Conservation (phyloP, 2,329 filamentous ascomycete species). For the Hypoxylon sp. region DNA sequence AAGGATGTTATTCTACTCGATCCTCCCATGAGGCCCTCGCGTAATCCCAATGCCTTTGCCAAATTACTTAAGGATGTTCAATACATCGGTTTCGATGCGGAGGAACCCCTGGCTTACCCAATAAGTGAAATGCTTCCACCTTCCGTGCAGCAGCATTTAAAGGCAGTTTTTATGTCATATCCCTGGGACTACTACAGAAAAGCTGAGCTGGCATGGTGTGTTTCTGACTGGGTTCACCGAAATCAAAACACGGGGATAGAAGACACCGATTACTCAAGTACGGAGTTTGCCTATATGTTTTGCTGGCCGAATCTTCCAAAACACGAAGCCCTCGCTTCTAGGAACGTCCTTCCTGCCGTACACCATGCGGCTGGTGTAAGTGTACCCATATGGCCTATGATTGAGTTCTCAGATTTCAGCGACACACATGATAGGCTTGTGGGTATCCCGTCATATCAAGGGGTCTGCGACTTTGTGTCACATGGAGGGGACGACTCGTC, state of each 20-base stretch:
- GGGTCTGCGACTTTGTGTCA: slow-evolving; percentile 13
- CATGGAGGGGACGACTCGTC: slow-evolving; percentile 12
- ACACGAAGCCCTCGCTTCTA: slow-evolving; percentile 14
- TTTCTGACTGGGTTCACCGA: slow-evolving; percentile 33
- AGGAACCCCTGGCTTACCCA: neutral
- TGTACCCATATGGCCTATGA: slow-evolving; percentile 33
- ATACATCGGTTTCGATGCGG: slow-evolving; percentile 7
- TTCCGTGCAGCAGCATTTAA: neutral
- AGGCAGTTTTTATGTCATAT: neutral
- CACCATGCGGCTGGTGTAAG: neutral
- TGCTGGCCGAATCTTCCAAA: slow-evolving; percentile 49
- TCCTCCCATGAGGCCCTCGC: neutral
- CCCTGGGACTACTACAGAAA: neutral
- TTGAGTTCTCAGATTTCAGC: slow-evolving; percentile 26
- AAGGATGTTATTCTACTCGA: slow-evolving; percentile 47
- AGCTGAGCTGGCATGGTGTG: slow-evolving; percentile 43
- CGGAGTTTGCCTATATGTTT: slow-evolving; percentile 32
- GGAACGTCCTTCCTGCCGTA: neutral
- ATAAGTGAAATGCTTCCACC: neutral
- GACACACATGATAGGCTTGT: too few species aligned
- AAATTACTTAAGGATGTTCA: slow-evolving; percentile 9
- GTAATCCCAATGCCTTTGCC: neutral
- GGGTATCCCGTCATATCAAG: too few species aligned
- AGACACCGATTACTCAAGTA: neutral
- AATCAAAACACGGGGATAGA: slow-evolving; percentile 39